phyloP scores from a whole-genome alignment of 768 basidiomycete species.

The Suillus tomentosus region DNA sequence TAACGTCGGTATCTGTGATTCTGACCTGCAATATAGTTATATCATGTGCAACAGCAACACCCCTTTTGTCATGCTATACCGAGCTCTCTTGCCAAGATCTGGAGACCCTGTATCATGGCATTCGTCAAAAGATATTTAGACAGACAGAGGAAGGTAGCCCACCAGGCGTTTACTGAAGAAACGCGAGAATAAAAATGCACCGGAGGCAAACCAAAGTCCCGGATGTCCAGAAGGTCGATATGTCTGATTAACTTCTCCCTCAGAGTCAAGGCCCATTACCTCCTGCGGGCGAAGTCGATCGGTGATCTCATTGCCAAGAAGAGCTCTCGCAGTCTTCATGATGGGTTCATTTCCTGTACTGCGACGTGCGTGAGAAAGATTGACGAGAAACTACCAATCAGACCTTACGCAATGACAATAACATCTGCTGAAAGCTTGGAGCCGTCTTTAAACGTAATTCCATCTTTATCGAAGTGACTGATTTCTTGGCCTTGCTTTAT shows the following conservation, averaged over 20 bases:
- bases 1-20: neutral
- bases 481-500: constrained; percentile 38
- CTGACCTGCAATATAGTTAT: neutral
- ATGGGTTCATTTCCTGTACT: constrained; percentile 2
- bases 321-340: neutral
- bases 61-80: neutral
- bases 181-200: too few relatives aligned
- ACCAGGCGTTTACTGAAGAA: too few relatives aligned
- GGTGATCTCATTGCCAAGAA: neutral
- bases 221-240: constrained; percentile 4
- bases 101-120: constrained; percentile 1
- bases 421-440: constrained; percentile 43
- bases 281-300: neutral
- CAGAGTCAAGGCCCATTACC: neutral
- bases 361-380: neutral
- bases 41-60: too few relatives aligned
- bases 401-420: constrained; percentile 51
- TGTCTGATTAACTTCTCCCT: neutral
- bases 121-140: neutral
- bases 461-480: constrained; percentile 41
- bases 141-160: neutral
- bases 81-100: constrained; percentile 1
- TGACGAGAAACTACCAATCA: constrained; percentile 2
- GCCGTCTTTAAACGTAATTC: constrained; percentile 42
- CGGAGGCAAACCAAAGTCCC: neutral